phyloP scores from a whole-genome alignment of 2,329 filamentous ascomycete genomes.

The Cadophora sp. region DNA sequence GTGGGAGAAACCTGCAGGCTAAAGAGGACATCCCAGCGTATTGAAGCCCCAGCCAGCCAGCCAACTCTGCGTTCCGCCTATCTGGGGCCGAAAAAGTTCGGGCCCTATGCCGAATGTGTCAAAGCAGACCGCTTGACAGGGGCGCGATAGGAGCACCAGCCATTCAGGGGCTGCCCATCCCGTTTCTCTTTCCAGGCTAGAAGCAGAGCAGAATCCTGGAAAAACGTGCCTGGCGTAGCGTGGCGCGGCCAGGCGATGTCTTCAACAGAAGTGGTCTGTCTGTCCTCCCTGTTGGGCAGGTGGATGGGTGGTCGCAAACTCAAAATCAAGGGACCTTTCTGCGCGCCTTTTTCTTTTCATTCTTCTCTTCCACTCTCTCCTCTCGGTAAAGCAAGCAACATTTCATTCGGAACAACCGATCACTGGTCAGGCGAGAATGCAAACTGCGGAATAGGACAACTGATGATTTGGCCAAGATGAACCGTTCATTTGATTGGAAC shows the following conservation, averaged over 20 bases:
- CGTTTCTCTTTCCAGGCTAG: background rate
- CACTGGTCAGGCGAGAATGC: too few relatives aligned
- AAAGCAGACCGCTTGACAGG: conserved; percentile 19
- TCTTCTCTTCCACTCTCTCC: too few relatives aligned
- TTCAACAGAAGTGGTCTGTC: background rate
- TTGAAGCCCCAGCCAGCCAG: background rate
- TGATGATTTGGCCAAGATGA: too few relatives aligned
- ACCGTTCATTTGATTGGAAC: too few relatives aligned
- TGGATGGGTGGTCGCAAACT: too few relatives aligned
- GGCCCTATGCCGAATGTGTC: conserved; percentile 25
- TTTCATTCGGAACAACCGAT: too few relatives aligned
- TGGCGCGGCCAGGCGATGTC: background rate
- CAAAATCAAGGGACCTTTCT: too few relatives aligned
- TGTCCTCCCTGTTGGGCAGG: too few relatives aligned
- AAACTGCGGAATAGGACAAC: too few relatives aligned
- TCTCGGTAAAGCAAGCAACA: too few relatives aligned
- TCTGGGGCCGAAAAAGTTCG: conserved; percentile 21
- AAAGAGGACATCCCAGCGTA: conserved; percentile 14
- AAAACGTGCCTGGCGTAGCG: background rate
- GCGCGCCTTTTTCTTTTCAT: too few relatives aligned
- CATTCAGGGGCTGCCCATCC: background rate
- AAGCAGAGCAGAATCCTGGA: background rate
- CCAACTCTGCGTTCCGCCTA: conserved; percentile 16
- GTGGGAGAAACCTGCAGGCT: conserved; percentile 12
- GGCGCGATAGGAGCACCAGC: background rate